phyloP scores from a whole-genome alignment of 192 early-diverging fungal species.

The Linnemannia hyalina region DNA sequence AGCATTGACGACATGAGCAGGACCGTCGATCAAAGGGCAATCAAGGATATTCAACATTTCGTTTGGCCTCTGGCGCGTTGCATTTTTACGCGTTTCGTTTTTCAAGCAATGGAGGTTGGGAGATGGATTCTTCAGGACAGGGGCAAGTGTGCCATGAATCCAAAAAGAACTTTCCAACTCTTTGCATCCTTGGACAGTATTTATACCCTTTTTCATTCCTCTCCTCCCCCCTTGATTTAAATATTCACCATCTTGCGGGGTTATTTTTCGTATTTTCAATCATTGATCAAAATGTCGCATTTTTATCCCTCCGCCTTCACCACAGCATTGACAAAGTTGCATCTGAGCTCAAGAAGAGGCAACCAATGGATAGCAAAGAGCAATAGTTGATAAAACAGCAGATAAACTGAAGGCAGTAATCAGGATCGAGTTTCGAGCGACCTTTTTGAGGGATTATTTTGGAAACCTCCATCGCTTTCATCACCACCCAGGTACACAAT shows the following conservation, averaged over 20 bases:
- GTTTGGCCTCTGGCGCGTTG: too few species aligned
- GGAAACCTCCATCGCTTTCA: too few species aligned
- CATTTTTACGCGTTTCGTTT: too few species aligned
- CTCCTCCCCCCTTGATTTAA: not conserved
- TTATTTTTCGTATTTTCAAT: not conserved
- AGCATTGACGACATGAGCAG: too few species aligned
- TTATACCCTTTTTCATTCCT: not conserved
- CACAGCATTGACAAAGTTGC: not conserved
- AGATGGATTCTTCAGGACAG: not conserved
- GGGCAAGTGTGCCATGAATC: not conserved
- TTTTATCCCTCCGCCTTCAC: not conserved
- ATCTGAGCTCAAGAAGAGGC: not conserved
- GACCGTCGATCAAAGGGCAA: too few species aligned
- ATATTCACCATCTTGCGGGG: not conserved
- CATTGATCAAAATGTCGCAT: not conserved
- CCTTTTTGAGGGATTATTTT: too few species aligned
- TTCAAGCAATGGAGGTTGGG: not conserved
- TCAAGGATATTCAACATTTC: too few species aligned
- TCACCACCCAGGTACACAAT: too few species aligned
- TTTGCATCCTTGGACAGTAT: not conserved
- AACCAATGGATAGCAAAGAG: not conserved
- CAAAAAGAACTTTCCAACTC: not conserved
- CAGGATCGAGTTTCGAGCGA: too few species aligned
- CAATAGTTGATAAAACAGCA: too few species aligned
- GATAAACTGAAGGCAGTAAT: too few species aligned